Conservation (phyloP, 169 alveolate species). For the Babesia ovis region DNA sequence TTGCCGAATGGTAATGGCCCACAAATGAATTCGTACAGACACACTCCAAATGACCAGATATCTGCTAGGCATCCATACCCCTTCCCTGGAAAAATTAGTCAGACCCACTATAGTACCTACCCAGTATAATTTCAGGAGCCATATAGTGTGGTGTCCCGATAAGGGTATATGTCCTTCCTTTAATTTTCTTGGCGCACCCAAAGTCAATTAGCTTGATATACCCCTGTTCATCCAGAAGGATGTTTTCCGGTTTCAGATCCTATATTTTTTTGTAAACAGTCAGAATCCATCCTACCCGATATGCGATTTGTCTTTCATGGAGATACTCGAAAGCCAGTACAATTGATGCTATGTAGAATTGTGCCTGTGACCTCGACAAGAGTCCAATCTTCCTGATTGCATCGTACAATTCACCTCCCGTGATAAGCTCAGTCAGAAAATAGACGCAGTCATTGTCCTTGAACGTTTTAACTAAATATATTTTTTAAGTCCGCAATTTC, state of each 20-base stretch:
- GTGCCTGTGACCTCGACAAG: conserved; percentile 86
- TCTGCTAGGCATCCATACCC: conserved; percentile 97
- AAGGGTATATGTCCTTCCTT: conserved; percentile 90
- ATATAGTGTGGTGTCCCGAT: conserved; percentile 96
- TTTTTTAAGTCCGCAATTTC: neutral
- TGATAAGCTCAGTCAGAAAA: conserved; percentile 88
- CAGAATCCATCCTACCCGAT: conserved; percentile 75
- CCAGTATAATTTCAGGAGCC: conserved; percentile 93
- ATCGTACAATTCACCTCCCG: conserved; percentile 93
- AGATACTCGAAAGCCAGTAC: conserved; percentile 88
- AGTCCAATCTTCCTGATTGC: conserved; percentile 90
- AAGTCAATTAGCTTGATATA: conserved; percentile 93
- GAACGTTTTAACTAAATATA: conserved; percentile 86
- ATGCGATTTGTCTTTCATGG: conserved; percentile 91
- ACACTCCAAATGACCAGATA: conserved; percentile 97
- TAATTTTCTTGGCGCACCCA: conserved; percentile 93
- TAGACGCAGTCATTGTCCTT: conserved; percentile 87
- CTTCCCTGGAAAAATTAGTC: conserved; percentile 82
- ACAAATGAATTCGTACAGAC: conserved; percentile 96
- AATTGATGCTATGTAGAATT: conserved; percentile 89
- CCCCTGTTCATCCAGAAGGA: conserved; percentile 94
- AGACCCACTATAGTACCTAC: conserved; percentile 48
- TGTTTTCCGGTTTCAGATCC: conserved; percentile 96
- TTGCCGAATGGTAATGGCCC: conserved; percentile 98
- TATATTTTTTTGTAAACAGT: neutral